These are phyloP conservation scores for rapeseed (Brassica napus) DNA, from an alignment of 345 rosid genomes.

Conservation along the genomic window DNA sequence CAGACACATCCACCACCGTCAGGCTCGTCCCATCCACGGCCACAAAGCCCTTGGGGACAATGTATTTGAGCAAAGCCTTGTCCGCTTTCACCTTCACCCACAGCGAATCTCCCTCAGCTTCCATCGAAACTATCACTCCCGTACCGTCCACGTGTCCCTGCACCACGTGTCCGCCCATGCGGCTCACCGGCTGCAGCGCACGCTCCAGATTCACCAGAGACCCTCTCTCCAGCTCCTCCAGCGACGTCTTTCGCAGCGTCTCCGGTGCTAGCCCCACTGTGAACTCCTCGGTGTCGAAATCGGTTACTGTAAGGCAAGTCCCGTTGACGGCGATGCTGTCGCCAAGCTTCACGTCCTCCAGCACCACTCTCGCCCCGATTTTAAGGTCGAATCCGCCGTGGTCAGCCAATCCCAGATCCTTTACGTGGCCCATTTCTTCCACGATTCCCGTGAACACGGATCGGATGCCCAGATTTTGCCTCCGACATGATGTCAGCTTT, in stretches of 20 bases:
- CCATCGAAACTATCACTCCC: slow-evolving; percentile 68
- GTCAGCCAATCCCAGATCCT: slow-evolving; percentile 49
- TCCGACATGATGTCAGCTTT: slow-evolving; percentile 6
- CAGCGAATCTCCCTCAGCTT: slow-evolving; percentile 69
- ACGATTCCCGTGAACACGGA: slow-evolving; percentile 85
- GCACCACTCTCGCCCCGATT: slow-evolving; percentile 61
- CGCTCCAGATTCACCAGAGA: slow-evolving; percentile 85
- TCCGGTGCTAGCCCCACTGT: slow-evolving; percentile 76
- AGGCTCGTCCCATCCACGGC: slow-evolving; percentile 92
- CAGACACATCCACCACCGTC: slow-evolving; percentile 86
- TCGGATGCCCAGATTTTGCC: slow-evolving; percentile 38
- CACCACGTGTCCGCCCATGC: slow-evolving; percentile 94
- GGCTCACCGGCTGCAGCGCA: slow-evolving; percentile 68
- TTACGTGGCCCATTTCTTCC: slow-evolving; percentile 78
- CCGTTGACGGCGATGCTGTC: slow-evolving; percentile 90
- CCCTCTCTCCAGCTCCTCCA: slow-evolving; percentile 64
- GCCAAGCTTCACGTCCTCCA: slow-evolving; percentile 68
- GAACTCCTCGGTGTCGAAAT: slow-evolving; percentile 59
- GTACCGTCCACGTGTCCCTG: slow-evolving; percentile 97
- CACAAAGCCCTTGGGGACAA: slow-evolving; percentile 85
- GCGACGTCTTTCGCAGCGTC: slow-evolving; percentile 74
- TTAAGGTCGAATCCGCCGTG: slow-evolving; percentile 71
- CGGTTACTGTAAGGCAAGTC: slow-evolving; percentile 81
- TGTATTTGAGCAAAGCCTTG: slow-evolving; percentile 52
- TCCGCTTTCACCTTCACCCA: slow-evolving; percentile 80